phyloP scores from a whole-genome alignment of 2,329 filamentous ascomycete genomes.

The Monilinia aucupariae region DNA sequence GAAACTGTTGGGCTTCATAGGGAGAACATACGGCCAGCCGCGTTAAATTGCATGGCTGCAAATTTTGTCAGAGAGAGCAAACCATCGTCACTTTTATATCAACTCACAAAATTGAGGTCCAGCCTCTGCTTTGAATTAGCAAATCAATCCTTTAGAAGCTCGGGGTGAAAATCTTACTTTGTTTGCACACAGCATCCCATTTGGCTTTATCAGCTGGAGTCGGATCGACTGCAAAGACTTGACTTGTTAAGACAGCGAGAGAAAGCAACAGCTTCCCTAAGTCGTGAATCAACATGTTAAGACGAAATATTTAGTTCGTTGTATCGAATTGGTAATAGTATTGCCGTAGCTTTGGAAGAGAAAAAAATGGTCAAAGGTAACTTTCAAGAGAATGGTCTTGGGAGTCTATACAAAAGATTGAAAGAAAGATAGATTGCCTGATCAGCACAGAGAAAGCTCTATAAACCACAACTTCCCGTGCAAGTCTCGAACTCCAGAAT shows the following conservation, averaged over 20 bases:
- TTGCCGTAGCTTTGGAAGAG: not conserved
- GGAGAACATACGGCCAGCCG: conserved; percentile 2
- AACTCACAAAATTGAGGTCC: conserved; percentile 9
- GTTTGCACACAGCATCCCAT: conserved; percentile 8
- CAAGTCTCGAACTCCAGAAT: not conserved
- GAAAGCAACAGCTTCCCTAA: not conserved
- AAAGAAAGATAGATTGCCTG: not conserved
- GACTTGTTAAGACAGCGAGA: not conserved
- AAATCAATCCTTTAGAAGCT: not conserved
- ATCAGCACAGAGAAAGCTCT: not conserved
- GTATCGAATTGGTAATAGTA: not conserved
- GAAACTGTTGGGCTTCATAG: too few relatives aligned
- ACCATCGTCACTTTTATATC: not conserved
- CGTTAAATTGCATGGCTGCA: not conserved
- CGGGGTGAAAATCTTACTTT: not conserved
- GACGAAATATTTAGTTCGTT: not conserved
- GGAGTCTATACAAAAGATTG: conserved; percentile 2
- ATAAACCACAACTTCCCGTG: not conserved
- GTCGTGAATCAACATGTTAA: not conserved
- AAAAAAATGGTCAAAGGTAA: not conserved
- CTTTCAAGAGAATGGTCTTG: not conserved
- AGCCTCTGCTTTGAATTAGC: not conserved
- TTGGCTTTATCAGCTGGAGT: conserved; percentile 8
- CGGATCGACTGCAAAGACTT: conserved; percentile 6
- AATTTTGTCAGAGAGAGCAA: not conserved